Conservation (phyloP, 2,329 filamentous ascomycete species). For the Verticillium nubilum region DNA sequence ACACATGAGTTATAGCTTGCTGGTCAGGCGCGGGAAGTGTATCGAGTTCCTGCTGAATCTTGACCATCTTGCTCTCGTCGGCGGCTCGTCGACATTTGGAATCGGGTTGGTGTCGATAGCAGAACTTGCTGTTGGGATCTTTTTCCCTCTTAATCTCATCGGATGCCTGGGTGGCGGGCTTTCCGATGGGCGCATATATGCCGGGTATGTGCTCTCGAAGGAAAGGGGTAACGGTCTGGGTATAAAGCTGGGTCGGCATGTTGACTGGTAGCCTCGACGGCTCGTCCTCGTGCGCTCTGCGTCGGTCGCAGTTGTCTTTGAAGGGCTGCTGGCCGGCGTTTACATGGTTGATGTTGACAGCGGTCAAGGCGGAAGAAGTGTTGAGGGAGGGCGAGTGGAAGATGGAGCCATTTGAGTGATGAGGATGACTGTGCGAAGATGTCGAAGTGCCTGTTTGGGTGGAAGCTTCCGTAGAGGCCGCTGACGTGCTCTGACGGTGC, state of each 20-base stretch:
- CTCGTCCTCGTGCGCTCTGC: constrained; percentile 43
- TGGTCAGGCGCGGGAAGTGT: constrained; percentile 78
- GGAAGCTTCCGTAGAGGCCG: background rate
- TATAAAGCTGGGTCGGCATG: constrained; percentile 62
- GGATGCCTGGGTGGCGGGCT: constrained; percentile 39
- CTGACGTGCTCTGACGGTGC: constrained; percentile 1
- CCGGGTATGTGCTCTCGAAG: constrained; percentile 85
- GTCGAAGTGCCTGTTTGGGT: background rate
- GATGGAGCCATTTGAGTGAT: constrained; percentile 2
- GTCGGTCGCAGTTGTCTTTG: constrained; percentile 43
- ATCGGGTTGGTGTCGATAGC: constrained; percentile 91
- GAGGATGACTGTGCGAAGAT: constrained; percentile 4
- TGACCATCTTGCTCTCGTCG: constrained; percentile 94
- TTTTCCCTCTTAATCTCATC: constrained; percentile 31
- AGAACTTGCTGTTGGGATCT: constrained; percentile 80
- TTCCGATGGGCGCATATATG: constrained; percentile 76
- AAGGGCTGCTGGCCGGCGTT: constrained; percentile 11
- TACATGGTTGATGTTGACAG: constrained; percentile 6
- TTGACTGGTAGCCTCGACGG: constrained; percentile 41
- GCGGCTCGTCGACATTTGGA: constrained; percentile 88
- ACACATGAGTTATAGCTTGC: constrained; percentile 93
- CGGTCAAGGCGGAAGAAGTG: background rate
- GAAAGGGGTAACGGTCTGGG: constrained; percentile 80
- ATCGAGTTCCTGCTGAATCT: constrained; percentile 85
- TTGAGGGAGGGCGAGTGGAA: background rate